phyloP scores from a whole-genome alignment of 1,284 basidiomycete species.

The Hemileia vastatrix region DNA sequence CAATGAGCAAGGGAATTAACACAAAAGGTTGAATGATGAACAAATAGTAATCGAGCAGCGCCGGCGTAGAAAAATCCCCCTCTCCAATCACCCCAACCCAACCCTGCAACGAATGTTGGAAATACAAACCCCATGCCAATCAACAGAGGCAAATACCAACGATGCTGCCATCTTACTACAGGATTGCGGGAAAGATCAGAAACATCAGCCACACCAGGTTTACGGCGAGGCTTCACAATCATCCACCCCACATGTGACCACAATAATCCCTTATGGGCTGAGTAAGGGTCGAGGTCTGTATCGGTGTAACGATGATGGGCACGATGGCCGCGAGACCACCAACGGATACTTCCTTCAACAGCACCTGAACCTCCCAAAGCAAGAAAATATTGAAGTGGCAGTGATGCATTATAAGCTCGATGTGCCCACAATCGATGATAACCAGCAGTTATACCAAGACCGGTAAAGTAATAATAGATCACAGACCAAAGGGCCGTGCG shows the following conservation, averaged over 20 bases:
- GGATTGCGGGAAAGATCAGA: conserved; percentile 68
- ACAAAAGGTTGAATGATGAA: conserved; percentile 90
- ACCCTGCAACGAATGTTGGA: conserved; percentile 65
- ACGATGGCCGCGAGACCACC: conserved; percentile 90
- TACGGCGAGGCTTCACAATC: conserved; percentile 75
- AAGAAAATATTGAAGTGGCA: conserved; percentile 65
- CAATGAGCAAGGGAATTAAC: conserved; percentile 91
- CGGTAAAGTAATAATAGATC: conserved; percentile 63
- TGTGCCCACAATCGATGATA: conserved; percentile 92
- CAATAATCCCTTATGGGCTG: conserved; percentile 66
- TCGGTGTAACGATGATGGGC: conserved; percentile 76
- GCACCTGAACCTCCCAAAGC: conserved; percentile 72
- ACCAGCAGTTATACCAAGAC: conserved; percentile 60
- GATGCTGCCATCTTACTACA: conserved; percentile 78
- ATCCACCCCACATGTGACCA: conserved; percentile 86
- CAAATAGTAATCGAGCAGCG: conserved; percentile 67
- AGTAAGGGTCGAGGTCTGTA: conserved; percentile 88
- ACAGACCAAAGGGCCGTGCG: conserved; percentile 55
- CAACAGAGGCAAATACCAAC: conserved; percentile 63
- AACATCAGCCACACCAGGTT: conserved; percentile 77
- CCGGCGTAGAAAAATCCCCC: conserved; percentile 83
- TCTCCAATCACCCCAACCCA: conserved; percentile 70
- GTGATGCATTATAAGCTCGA: conserved; percentile 76
- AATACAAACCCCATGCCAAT: conserved; percentile 63
- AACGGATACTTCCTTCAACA: conserved; percentile 80